Base-by-base conservation (phyloP, 495 filamentous ascomycete species). In the Aspergillus ellipticus region DNA sequence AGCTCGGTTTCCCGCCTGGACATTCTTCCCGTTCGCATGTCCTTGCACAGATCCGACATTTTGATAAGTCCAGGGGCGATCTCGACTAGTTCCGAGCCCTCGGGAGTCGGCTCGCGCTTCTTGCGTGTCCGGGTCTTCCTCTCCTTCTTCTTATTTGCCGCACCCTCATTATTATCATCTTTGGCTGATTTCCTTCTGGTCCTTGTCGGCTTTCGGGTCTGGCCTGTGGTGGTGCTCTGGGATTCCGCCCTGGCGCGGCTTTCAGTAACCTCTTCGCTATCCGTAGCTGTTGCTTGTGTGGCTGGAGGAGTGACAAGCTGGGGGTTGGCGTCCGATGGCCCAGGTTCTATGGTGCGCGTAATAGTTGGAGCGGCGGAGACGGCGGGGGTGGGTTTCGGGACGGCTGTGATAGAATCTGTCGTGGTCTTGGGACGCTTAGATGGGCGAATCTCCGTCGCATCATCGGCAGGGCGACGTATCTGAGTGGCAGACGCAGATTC, bases 21-120 rank as follows among this genome's bases (percentile, higher is more conserved):
- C 55, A 84, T 89, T 68, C 85, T 89, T 39, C 94, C 94, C 7
- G 87, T 88, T 21, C 82, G 79, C 22, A 87, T 67, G 63, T 96
- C 89, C 56, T 81, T 86, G 62, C 85, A 89, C 4, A 98, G 71
- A 37, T 96, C 90, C 11, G 79, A 83, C 89, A 98, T 96, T 53
- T 84, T 93, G 31, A 90, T 78, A 1, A 81, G 79, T 4, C 77
- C 78, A 6, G 83, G 79, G 56, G 88, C 82, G 41, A 97, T 88
- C 46, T 85, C 78, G 29, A 85, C 76, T 8, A 73, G 65, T 66
- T 96, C 92, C 1, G 89, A 87, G 61, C 87, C 85, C 57, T 91
- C 89, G 1, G 90, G 91, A 1, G 89, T 95, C 8, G 74, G 67
- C 60, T 84, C 77, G 35, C 84, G 79, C 63, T 69, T 69, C 54